Conservation (phyloP, 2,329 filamentous ascomycete genomes). For the Exophiala sp. region DNA sequence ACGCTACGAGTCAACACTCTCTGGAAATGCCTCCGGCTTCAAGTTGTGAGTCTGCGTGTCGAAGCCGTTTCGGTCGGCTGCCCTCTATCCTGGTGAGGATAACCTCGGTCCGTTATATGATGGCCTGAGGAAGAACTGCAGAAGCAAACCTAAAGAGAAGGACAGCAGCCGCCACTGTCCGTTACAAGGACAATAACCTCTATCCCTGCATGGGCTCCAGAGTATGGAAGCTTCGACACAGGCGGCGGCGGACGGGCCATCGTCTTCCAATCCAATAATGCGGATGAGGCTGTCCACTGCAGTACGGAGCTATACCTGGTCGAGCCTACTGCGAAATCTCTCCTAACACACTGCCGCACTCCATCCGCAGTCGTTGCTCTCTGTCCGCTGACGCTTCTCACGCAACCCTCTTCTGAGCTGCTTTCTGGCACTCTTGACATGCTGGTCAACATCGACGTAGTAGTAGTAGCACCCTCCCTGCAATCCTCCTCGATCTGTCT, state of each 20-base stretch:
- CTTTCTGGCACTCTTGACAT: conserved; percentile 5
- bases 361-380: not conserved
- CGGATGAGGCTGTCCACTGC: conserved; percentile 1
- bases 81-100: not conserved
- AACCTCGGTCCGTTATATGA: not conserved
- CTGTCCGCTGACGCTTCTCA: conserved; percentile 2
- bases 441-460: not conserved
- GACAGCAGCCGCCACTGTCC: not conserved
- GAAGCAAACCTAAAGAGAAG: not conserved
- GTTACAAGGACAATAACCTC: not conserved
- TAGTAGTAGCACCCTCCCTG: not conserved
- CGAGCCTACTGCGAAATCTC: too few relatives aligned
- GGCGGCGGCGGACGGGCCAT: too few relatives aligned
- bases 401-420: conserved; percentile 3
- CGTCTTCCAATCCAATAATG: too few relatives aligned
- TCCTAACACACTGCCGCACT: not conserved
- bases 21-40: too few relatives aligned
- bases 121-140: too few relatives aligned
- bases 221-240: too few relatives aligned
- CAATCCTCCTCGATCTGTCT: too few relatives aligned
- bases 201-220: not conserved
- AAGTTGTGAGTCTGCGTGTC: too few relatives aligned
- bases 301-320: too few relatives aligned
- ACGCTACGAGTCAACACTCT: too few relatives aligned
- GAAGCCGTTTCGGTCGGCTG: not conserved